Evolutionary conservation across 257 asterid species (phyloP).

Genomic region (Gynochthodes officinalis): DNA sequence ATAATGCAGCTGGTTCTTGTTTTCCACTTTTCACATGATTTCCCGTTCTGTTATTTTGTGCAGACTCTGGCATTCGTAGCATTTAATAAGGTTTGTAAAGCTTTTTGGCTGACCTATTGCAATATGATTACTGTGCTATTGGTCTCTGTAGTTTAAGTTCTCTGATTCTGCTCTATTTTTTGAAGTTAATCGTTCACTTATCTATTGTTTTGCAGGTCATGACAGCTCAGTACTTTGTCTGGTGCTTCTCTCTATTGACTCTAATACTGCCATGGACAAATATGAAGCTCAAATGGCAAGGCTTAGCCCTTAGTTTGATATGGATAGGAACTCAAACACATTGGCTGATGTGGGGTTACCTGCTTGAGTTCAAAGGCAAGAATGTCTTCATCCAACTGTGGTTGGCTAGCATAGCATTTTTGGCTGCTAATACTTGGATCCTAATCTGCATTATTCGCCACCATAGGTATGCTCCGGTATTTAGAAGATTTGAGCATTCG

Average conservation of each 20-base stretch:
- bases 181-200: not conserved
- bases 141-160: not conserved
- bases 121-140: not conserved
- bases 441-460: constrained; percentile 44
- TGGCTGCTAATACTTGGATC: constrained; percentile 75
- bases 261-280: constrained; percentile 84
- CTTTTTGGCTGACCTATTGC: not conserved
- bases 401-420: constrained; percentile 71
- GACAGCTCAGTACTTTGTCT: constrained; percentile 93
- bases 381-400: constrained; percentile 84
- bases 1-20: constrained; percentile 73
- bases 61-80: constrained; percentile 95
- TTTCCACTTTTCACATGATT: constrained; percentile 61
- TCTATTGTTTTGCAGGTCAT: constrained; percentile 57
- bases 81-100: constrained; percentile 69
- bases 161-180: not conserved
- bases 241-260: constrained; percentile 88
- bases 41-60: constrained; percentile 77
- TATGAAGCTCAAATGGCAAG: constrained; percentile 77
- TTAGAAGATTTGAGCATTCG: constrained; percentile 27
- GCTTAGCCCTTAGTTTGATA: constrained; percentile 44
- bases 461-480: constrained; percentile 59
- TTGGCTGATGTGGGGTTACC: constrained; percentile 91
- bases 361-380: constrained; percentile 82
- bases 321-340: constrained; percentile 94